phyloP scores from a whole-genome alignment of 768 basidiomycete species.

The Mycena pura region DNA sequence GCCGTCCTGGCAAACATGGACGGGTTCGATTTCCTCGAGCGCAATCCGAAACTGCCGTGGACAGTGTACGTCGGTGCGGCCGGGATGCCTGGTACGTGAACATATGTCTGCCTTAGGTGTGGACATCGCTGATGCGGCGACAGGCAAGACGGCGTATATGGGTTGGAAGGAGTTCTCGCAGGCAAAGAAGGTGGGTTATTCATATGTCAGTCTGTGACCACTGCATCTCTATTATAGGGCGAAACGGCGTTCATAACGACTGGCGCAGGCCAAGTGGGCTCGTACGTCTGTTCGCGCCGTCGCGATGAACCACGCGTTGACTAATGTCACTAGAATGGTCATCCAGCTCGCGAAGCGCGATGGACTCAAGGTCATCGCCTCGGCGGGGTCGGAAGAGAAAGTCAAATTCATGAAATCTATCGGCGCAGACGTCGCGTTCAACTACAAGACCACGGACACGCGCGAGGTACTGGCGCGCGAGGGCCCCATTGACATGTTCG shows the following conservation, averaged over 20 bases:
- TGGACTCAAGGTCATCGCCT: not conserved
- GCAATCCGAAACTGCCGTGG: slow-evolving; percentile 50
- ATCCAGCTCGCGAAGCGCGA: slow-evolving; percentile 6
- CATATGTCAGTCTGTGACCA: too few relatives aligned
- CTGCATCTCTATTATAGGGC: not conserved
- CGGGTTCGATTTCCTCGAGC: slow-evolving; percentile 36
- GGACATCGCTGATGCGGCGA: slow-evolving; percentile 11
- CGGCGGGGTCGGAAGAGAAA: not conserved
- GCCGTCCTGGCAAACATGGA: slow-evolving; percentile 25
- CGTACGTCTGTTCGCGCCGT: not conserved
- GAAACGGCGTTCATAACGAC: slow-evolving; percentile 10
- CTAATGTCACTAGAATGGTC: not conserved
- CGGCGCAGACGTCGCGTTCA: too few relatives aligned
- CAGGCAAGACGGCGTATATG: slow-evolving; percentile 40
- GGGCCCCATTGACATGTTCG: not conserved
- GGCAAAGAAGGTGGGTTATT: slow-evolving; percentile 38
- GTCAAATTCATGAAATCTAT: not conserved
- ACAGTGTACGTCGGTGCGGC: slow-evolving; percentile 44
- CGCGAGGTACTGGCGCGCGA: not conserved
- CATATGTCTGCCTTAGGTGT: slow-evolving; percentile 3
- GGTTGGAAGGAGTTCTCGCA: slow-evolving; percentile 38
- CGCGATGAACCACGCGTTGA: not conserved
- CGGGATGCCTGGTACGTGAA: slow-evolving; percentile 36
- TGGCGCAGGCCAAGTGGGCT: slow-evolving; percentile 13
- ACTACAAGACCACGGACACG: not conserved